These are phyloP conservation scores for Magnusiomyces tetraspermus DNA, from an alignment of 1,139 yeast genomes.

Conservation along the genomic window DNA sequence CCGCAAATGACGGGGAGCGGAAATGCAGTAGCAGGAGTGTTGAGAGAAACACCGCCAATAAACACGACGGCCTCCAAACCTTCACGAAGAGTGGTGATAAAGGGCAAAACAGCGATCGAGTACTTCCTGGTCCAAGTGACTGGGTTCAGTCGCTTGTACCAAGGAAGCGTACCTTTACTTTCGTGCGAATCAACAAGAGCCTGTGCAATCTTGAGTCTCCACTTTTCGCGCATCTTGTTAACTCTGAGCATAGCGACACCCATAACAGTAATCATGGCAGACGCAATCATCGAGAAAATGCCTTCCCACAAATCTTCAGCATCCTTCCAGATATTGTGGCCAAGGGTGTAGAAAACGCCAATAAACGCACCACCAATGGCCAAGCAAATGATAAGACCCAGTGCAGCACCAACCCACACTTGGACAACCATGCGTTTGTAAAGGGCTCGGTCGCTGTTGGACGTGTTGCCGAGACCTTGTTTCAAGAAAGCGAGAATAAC, in stretches of 20 bases:
- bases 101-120: slow-evolving; percentile 67
- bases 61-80: slow-evolving; percentile 84
- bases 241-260: slow-evolving; percentile 87
- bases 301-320: slow-evolving; percentile 96
- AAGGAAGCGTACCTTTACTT: slow-evolving; percentile 24
- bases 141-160: slow-evolving; percentile 24
- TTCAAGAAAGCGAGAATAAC: slow-evolving; percentile 82
- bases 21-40: slow-evolving; percentile 65
- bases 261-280: slow-evolving; percentile 76
- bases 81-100: slow-evolving; percentile 73
- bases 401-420: slow-evolving; percentile 67
- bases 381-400: slow-evolving; percentile 67
- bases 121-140: slow-evolving; percentile 46
- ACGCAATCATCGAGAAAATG: slow-evolving; percentile 70
- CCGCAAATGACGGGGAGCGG: slow-evolving; percentile 78
- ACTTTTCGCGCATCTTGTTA: slow-evolving; percentile 83
- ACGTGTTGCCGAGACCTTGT: slow-evolving; percentile 80
- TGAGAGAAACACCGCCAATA: slow-evolving; percentile 79
- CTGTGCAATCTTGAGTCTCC: slow-evolving; percentile 81
- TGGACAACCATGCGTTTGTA: slow-evolving; percentile 60
- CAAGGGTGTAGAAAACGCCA: slow-evolving; percentile 70
- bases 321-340: slow-evolving; percentile 71
- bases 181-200: slow-evolving; percentile 46
- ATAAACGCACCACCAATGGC: slow-evolving; percentile 77
- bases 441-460: slow-evolving; percentile 22